phyloP scores from a whole-genome alignment of 352 stramenopile species.

The Globisporangium heterothallicum region DNA sequence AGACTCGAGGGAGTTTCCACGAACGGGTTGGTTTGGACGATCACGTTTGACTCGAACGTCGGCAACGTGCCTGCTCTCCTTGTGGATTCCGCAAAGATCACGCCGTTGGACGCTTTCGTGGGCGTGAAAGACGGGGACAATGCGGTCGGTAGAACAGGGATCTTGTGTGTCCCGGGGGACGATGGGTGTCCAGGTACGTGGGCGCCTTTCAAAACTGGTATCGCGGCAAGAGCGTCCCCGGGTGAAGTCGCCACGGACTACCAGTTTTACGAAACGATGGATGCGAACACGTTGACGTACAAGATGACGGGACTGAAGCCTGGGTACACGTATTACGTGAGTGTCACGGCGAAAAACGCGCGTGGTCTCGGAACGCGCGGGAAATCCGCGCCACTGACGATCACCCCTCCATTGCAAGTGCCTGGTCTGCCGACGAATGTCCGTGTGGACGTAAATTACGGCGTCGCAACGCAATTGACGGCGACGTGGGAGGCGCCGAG shows the following conservation, averaged over 20 bases:
- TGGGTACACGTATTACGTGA: conserved; percentile 80
- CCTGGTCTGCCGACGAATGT: conserved; percentile 69
- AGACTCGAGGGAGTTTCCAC: conserved; percentile 16
- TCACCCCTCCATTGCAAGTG: conserved; percentile 73
- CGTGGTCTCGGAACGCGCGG: conserved; percentile 48
- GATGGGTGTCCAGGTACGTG: conserved; percentile 46
- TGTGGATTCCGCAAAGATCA: conserved; percentile 60
- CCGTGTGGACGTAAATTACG: conserved; percentile 60
- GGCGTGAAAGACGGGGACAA: conserved; percentile 74
- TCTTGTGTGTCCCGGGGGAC: conserved; percentile 41
- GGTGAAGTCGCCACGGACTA: conserved; percentile 65
- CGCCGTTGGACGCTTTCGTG: conserved; percentile 34
- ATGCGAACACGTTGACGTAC: conserved; percentile 51
- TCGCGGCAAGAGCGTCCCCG: conserved; percentile 25
- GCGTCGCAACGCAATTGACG: conserved; percentile 66
- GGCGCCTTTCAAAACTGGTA: conserved; percentile 22
- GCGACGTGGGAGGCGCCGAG: conserved; percentile 41
- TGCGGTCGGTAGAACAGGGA: conserved; percentile 41
- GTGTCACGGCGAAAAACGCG: conserved; percentile 86
- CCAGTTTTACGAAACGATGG: conserved; percentile 64
- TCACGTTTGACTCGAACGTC: conserved; percentile 75
- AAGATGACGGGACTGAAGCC: conserved; percentile 62
- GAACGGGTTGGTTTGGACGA: conserved; percentile 59
- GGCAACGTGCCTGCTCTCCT: conserved; percentile 44
- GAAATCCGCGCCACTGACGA: conserved; percentile 29